Conservation (phyloP, 1,284 basidiomycete species). For the Farysia itapuensis region DNA sequence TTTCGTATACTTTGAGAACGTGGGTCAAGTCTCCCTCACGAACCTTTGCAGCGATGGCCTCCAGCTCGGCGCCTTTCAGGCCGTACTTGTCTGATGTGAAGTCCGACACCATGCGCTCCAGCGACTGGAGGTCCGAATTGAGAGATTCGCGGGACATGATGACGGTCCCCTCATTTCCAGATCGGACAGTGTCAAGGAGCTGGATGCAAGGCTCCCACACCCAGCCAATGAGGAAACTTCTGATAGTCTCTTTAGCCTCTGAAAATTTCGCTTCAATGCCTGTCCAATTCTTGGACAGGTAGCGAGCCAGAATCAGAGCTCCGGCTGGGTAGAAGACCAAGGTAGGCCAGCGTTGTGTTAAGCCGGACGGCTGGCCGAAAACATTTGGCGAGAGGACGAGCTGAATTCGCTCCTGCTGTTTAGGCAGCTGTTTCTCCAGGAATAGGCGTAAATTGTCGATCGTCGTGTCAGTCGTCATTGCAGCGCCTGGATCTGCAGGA, state of each 20-base stretch:
- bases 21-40: slow-evolving; percentile 81
- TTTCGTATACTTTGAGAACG: slow-evolving; percentile 85
- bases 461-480: slow-evolving; percentile 11
- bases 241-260: slow-evolving; percentile 72
- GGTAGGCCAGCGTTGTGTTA: slow-evolving; percentile 48
- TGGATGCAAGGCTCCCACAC: slow-evolving; percentile 81
- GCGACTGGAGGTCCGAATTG: slow-evolving; percentile 77
- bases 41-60: slow-evolving; percentile 69
- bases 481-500: slow-evolving; percentile 20
- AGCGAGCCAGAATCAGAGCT: slow-evolving; percentile 18
- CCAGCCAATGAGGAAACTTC: slow-evolving; percentile 80
- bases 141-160: slow-evolving; percentile 74
- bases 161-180: slow-evolving; percentile 71
- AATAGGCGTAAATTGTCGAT: slow-evolving; percentile 22
- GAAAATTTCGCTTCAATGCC: slow-evolving; percentile 61
- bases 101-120: slow-evolving; percentile 88
- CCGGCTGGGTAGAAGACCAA: slow-evolving; percentile 45
- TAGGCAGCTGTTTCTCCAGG: slow-evolving; percentile 25
- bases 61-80: slow-evolving; percentile 67
- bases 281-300: slow-evolving; percentile 43
- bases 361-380: slow-evolving; percentile 31
- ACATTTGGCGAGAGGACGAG: slow-evolving; percentile 17
- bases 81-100: slow-evolving; percentile 78
- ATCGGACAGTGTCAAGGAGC: slow-evolving; percentile 78
- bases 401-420: slow-evolving; percentile 11